Evolutionary conservation across 2,329 filamentous ascomycete species (phyloP).

Genomic region (Dactylellina sp.): DNA sequence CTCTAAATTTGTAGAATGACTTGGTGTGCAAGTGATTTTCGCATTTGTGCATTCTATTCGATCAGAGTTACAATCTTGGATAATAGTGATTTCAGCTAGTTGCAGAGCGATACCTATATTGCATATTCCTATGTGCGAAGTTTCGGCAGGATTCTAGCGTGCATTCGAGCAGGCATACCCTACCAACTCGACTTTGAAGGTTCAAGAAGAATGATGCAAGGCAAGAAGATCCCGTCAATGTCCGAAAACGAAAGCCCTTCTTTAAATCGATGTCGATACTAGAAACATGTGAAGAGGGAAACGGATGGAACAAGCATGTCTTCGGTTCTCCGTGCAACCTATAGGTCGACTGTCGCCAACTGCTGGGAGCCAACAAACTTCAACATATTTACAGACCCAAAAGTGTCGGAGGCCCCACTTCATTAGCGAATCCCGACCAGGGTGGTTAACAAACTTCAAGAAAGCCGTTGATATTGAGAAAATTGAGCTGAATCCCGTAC

Average conservation of each 20-base stretch:
- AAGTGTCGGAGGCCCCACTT: background rate
- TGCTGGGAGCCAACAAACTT: too few relatives aligned
- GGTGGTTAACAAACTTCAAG: slow-evolving; percentile 2
- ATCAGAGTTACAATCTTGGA: background rate
- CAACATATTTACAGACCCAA: background rate
- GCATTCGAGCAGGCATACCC: background rate
- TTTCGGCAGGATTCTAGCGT: background rate
- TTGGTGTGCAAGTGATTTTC: too few relatives aligned
- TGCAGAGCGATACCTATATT: background rate
- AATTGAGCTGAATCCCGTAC: slow-evolving; percentile 12
- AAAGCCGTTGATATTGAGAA: slow-evolving; percentile 6
- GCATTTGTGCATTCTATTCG: too few relatives aligned
- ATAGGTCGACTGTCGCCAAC: too few relatives aligned
- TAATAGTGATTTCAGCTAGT: background rate
- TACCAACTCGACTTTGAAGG: too few relatives aligned
- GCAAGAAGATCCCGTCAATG: too few relatives aligned
- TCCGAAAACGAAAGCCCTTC: too few relatives aligned
- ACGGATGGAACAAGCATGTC: too few relatives aligned
- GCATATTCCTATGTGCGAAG: slow-evolving; percentile 1
- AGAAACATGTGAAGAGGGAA: too few relatives aligned
- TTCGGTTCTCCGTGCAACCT: too few relatives aligned
- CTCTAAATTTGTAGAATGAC: background rate
- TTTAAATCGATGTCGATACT: too few relatives aligned
- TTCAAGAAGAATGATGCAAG: background rate
- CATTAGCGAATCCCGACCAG: background rate